A percentile compares a stretch with the other conserved stretches of the same genome.
These are phyloP conservation scores for Penicillium sp. DNA, from an alignment of 2,329 filamentous ascomycete genomes.

Conservation along the genomic window DNA sequence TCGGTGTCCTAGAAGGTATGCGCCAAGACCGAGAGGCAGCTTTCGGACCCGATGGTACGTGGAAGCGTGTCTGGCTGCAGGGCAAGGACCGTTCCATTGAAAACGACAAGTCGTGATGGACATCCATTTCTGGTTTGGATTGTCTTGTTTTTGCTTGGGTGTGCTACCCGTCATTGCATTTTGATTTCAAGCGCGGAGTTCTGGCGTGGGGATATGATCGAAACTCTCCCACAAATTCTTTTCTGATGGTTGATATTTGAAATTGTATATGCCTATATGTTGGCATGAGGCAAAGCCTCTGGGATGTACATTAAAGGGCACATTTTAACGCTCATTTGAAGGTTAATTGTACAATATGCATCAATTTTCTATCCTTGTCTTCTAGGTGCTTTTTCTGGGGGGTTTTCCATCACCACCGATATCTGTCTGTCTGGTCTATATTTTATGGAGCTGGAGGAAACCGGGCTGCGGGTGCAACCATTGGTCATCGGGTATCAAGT, in stretches of 20 bases:
- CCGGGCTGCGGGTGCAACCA: neutral
- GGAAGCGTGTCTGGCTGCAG: slow-evolving; percentile 44
- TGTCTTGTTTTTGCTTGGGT: neutral
- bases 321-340: neutral
- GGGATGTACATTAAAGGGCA: slow-evolving; percentile 8
- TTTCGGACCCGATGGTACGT: slow-evolving; percentile 39
- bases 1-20: slow-evolving; percentile 70
- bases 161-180: slow-evolving; percentile 12
- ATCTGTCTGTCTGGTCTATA: neutral
- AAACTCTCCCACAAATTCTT: slow-evolving; percentile 24
- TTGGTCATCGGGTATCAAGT: neutral
- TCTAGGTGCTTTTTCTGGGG: neutral
- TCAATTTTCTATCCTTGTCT: slow-evolving; percentile 2
- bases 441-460: neutral
- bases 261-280: slow-evolving; percentile 14
- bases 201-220: slow-evolving; percentile 15
- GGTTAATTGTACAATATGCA: slow-evolving; percentile 20
- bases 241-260: slow-evolving; percentile 8
- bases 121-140: neutral
- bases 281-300: slow-evolving; percentile 13
- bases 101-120: slow-evolving; percentile 27
- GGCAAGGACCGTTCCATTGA: slow-evolving; percentile 29
- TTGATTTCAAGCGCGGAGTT: slow-evolving; percentile 25
- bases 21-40: slow-evolving; percentile 55
- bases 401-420: neutral